Evolutionary conservation across 2,329 filamentous ascomycete genomes (phyloP).

Genomic region (Colletotrichum cordylinicola): DNA sequence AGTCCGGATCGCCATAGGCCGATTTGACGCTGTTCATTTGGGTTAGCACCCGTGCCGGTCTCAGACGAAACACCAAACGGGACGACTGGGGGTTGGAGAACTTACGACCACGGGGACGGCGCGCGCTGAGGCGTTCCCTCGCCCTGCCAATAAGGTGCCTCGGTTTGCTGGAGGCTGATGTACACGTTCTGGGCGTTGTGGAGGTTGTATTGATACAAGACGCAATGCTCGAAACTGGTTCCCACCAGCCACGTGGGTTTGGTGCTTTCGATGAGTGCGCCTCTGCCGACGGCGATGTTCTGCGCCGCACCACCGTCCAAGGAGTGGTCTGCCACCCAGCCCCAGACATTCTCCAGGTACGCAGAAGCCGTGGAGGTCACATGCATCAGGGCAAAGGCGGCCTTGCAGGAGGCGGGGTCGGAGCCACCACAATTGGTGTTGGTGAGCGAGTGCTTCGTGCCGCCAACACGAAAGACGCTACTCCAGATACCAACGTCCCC

Average conservation of each 20-base stretch:
- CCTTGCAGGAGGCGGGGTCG: conserved; percentile 46
- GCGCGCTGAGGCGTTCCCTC: conserved; percentile 34
- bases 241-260: conserved; percentile 59
- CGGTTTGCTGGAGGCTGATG: conserved; percentile 49
- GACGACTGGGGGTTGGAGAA: not conserved
- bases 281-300: conserved; percentile 51
- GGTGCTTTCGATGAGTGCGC: conserved; percentile 50
- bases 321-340: conserved; percentile 53
- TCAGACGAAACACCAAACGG: conserved; percentile 32
- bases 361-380: conserved; percentile 48
- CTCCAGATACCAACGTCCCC: conserved; percentile 59
- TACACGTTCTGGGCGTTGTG: conserved; percentile 49
- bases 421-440: conserved; percentile 39
- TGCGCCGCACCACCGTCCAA: conserved; percentile 48
- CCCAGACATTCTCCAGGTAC: conserved; percentile 62
- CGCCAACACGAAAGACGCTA: conserved; percentile 50
- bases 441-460: conserved; percentile 44
- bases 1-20: conserved; percentile 26
- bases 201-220: conserved; percentile 59
- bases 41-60: conserved; percentile 27
- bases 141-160: conserved; percentile 49
- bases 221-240: conserved; percentile 55
- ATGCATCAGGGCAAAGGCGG: conserved; percentile 55
- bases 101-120: conserved; percentile 42
- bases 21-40: conserved; percentile 17